A percentile compares a stretch with the other conserved stretches of the same genome.
These are phyloP conservation scores for Ascochyta clinopodiicola DNA, from an alignment of 2,329 filamentous ascomycete genomes.

Conservation along the genomic window DNA sequence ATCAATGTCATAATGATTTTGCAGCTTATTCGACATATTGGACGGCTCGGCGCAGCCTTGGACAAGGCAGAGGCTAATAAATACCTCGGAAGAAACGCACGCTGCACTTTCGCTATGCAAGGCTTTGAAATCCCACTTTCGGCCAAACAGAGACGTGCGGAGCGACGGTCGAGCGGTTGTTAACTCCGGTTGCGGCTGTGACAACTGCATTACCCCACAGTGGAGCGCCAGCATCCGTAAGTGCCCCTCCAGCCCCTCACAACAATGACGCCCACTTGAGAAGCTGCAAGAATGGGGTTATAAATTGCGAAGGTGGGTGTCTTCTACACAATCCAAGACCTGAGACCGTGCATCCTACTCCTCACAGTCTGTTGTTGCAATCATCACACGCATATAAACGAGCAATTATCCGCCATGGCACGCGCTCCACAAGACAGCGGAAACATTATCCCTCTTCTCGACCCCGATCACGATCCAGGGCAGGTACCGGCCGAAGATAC, in stretches of 20 bases:
- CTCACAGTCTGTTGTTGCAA: not conserved
- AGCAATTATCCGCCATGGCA: constrained; percentile 12
- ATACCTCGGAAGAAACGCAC: not conserved
- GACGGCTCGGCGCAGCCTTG: not conserved
- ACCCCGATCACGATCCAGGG: constrained; percentile 22
- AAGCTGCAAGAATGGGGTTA: constrained; percentile 10
- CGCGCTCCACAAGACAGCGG: constrained; percentile 10
- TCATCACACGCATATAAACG: constrained; percentile 4
- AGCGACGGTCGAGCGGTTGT: constrained; percentile 15
- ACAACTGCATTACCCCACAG: constrained; percentile 25
- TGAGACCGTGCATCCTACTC: not conserved
- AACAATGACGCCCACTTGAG: constrained; percentile 24
- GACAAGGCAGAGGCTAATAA: not conserved
- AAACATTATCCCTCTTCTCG: constrained; percentile 19
- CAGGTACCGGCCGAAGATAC: constrained; percentile 15
- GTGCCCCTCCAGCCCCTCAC: constrained; percentile 27
- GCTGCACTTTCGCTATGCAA: not conserved
- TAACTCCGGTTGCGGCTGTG: constrained; percentile 11
- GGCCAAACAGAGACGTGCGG: constrained; percentile 7
- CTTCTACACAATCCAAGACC: not conserved
- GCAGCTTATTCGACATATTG: not conserved
- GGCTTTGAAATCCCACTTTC: constrained; percentile 1
- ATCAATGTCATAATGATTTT: no score
- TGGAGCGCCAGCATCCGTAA: constrained; percentile 21
- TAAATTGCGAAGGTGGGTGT: constrained; percentile 10